Evolutionary conservation across 2,329 filamentous ascomycete species (phyloP).

Genomic region (Chalara sp.): DNA sequence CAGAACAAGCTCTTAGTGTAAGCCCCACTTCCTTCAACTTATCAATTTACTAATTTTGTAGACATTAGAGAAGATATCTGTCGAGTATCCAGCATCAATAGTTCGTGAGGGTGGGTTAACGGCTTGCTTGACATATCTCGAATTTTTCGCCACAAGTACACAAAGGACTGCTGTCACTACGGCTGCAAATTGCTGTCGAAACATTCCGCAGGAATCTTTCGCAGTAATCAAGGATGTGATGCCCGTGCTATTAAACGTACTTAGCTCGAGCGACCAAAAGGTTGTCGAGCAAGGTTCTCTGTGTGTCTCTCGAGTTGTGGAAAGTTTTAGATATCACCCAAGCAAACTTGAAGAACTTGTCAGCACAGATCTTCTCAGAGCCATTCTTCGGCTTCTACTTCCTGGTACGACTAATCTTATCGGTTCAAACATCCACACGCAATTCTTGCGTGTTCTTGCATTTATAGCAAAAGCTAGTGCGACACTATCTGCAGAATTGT

Average conservation of each 20-base stretch:
- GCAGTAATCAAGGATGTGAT: conserved; percentile 89
- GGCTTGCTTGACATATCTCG: conserved; percentile 90
- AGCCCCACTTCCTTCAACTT: conserved; percentile 22
- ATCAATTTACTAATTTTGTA: conserved; percentile 21
- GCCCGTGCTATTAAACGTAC: conserved; percentile 86
- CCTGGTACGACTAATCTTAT: conserved; percentile 96
- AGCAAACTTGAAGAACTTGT: conserved; percentile 88
- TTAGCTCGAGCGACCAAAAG: conserved; percentile 88
- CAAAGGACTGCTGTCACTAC: conserved; percentile 95
- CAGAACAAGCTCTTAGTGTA: conserved; percentile 87
- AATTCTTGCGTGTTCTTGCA: conserved; percentile 86
- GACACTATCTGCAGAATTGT: conserved; percentile 75
- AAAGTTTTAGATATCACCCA: conserved; percentile 89
- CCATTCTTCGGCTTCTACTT: conserved; percentile 78
- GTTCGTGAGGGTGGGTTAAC: conserved; percentile 92
- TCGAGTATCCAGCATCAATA: conserved; percentile 91
- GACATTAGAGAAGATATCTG: conserved; percentile 94
- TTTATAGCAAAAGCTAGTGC: conserved; percentile 89
- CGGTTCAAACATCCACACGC: conserved; percentile 88
- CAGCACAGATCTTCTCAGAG: conserved; percentile 77
- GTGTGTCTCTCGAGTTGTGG: conserved; percentile 91
- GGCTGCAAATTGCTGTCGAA: conserved; percentile 95
- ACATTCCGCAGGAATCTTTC: conserved; percentile 92
- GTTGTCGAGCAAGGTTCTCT: conserved; percentile 95
- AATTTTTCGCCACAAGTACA: conserved; percentile 96